These are phyloP conservation scores for Nymphaea colorata DNA, from an alignment of 164 flowering plant genomes.

Conservation along the genomic window DNA sequence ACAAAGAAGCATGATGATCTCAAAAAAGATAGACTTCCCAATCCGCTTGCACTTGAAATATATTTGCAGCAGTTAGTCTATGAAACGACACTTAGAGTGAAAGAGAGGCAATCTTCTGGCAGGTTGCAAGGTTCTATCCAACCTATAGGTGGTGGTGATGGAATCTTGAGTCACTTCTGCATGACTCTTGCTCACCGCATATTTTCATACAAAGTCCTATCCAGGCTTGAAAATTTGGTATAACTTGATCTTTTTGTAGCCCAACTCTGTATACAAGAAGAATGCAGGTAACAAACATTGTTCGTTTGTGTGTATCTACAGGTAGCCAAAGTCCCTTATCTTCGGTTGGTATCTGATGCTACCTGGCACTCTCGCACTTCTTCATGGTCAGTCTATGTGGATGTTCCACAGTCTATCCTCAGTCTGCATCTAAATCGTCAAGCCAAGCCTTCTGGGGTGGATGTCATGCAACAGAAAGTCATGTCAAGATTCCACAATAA, in stretches of 20 bases:
- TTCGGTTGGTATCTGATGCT: constrained; percentile 67
- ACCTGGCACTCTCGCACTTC: constrained; percentile 94
- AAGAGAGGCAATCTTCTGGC: constrained; percentile 26
- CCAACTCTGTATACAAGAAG: too few relatives aligned
- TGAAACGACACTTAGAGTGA: constrained; percentile 41
- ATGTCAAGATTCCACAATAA: constrained; percentile 62
- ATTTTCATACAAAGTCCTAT: constrained; percentile 65
- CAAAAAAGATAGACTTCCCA: constrained; percentile 26
- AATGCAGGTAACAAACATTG: too few relatives aligned
- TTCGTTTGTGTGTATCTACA: constrained; percentile 9
- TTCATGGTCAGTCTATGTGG: constrained; percentile 77
- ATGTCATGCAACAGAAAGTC: constrained; percentile 16
- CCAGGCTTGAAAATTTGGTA: constrained; percentile 83
- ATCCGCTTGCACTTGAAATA: constrained; percentile 51
- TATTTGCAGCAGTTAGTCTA: constrained; percentile 79
- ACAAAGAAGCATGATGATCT: constrained; percentile 22
- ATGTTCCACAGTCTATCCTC: constrained; percentile 56
- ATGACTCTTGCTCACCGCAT: constrained; percentile 82
- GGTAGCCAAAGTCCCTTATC: constrained; percentile 57
- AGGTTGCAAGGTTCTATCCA: constrained; percentile 29
- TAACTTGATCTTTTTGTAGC: not conserved
- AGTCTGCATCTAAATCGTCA: constrained; percentile 19
- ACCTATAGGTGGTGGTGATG: constrained; percentile 31
- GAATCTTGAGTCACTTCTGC: constrained; percentile 82
- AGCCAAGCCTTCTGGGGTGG: constrained; percentile 18